phyloP scores from a whole-genome alignment of 345 rosid genomes.

The Gynandropsis gynandra region DNA sequence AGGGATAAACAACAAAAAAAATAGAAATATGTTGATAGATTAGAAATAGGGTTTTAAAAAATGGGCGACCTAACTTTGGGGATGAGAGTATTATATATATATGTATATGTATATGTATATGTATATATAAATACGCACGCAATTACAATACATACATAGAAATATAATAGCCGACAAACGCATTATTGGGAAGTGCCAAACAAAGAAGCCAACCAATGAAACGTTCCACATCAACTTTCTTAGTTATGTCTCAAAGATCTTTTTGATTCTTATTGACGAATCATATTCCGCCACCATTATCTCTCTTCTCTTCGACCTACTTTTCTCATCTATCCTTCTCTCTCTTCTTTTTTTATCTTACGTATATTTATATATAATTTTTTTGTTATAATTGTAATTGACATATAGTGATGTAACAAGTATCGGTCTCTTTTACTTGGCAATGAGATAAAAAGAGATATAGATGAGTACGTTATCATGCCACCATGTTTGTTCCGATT shows the following conservation, averaged over 20 bases:
- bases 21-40: no score
- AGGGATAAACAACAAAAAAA: no score
- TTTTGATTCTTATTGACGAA: conserved; percentile 53
- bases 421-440: no score
- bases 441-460: conserved; percentile 17
- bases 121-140: no score
- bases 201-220: conserved; percentile 18
- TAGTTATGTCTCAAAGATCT: conserved; percentile 56
- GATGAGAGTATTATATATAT: no score
- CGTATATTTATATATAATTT: conserved; percentile 16
- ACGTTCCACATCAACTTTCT: conserved; percentile 47
- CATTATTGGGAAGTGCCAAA: conserved; percentile 15
- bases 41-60: no score
- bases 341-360: conserved; percentile 32
- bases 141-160: no score
- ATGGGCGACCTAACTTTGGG: no score
- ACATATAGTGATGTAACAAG: no score
- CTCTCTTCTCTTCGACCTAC: conserved; percentile 1
- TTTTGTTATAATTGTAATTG: not conserved
- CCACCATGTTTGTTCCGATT: not conserved
- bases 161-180: conserved; percentile 24
- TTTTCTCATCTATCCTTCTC: conserved; percentile 31
- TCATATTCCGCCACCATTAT: conserved; percentile 58
- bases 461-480: conserved; percentile 15
- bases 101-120: no score